A percentile compares a stretch with the other conserved stretches of the same genome.
Evolutionary conservation across 2,329 filamentous ascomycete species (phyloP).

Genomic region (Nigrospora oryzae): DNA sequence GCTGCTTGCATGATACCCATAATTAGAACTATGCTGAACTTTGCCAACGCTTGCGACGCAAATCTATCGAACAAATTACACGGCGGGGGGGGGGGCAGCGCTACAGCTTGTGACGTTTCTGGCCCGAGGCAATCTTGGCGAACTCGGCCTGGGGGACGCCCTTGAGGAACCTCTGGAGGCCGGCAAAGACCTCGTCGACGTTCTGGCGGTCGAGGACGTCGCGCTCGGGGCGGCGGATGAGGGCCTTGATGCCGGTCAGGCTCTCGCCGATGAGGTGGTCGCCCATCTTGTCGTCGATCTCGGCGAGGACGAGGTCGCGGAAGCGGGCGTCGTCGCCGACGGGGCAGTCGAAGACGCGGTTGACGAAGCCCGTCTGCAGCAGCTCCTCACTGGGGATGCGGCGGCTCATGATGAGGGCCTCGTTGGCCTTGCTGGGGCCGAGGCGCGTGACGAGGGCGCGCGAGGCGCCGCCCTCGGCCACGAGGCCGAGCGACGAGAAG

Average conservation of each 20-base stretch:
- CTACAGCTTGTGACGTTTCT: conserved; percentile 91
- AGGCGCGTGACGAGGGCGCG: conserved; percentile 71
- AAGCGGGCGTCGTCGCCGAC: conserved; percentile 63
- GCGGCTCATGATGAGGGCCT: conserved; percentile 87
- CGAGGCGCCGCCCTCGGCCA: conserved; percentile 79
- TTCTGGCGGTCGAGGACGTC: conserved; percentile 70
- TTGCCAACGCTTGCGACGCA: background rate
- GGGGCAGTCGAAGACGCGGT: conserved; percentile 61
- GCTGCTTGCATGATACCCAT: conserved; percentile 44
- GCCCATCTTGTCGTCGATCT: conserved; percentile 76
- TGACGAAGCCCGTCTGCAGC: conserved; percentile 71
- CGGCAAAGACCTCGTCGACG: conserved; percentile 76
- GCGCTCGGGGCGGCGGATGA: conserved; percentile 67
- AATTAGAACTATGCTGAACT: conserved; percentile 1
- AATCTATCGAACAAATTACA: background rate
- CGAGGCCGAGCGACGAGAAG: conserved; percentile 82
- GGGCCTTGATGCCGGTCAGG: conserved; percentile 73
- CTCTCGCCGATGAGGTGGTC: conserved; percentile 72
- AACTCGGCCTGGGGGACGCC: conserved; percentile 88
- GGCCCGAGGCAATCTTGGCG: conserved; percentile 69
- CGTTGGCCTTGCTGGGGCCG: conserved; percentile 76
- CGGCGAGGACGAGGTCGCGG: conserved; percentile 58
- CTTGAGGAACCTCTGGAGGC: conserved; percentile 69
- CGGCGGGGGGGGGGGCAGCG: background rate
- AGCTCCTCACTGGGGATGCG: conserved; percentile 67